These are phyloP conservation scores for Epichloe festucae DNA, from an alignment of 2,329 filamentous ascomycete species.

Conservation along the genomic window DNA sequence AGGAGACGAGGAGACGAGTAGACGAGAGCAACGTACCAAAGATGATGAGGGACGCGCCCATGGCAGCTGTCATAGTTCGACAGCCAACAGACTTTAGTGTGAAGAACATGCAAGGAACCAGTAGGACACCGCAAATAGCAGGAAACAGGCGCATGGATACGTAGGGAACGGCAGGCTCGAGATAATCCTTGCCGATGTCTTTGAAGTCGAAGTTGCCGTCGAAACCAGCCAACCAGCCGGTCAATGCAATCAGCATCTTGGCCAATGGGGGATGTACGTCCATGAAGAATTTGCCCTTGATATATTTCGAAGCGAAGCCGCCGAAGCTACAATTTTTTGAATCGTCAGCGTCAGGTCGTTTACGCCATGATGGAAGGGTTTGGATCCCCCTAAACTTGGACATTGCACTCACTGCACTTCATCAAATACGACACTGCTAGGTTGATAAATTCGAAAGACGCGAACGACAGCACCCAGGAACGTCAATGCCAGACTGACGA, in stretches of 20 bases:
- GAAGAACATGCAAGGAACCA: slow-evolving; percentile 87
- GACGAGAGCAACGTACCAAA: slow-evolving; percentile 54
- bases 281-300: slow-evolving; percentile 99
- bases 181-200: slow-evolving; percentile 97
- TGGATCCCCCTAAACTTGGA: neutral
- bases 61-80: slow-evolving; percentile 67
- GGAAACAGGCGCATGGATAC: slow-evolving; percentile 94
- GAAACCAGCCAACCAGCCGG: slow-evolving; percentile 90
- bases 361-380: neutral
- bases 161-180: slow-evolving; percentile 89
- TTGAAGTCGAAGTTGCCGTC: slow-evolving; percentile 97
- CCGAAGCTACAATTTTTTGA: slow-evolving; percentile 63
- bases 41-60: slow-evolving; percentile 78
- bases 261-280: slow-evolving; percentile 99
- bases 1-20: neutral
- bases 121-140: slow-evolving; percentile 74
- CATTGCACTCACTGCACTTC: slow-evolving; percentile 80
- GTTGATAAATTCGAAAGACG: slow-evolving; percentile 91
- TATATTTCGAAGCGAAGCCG: slow-evolving; percentile 96
- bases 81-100: slow-evolving; percentile 86
- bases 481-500: slow-evolving; percentile 60
- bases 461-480: slow-evolving; percentile 67
- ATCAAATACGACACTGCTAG: slow-evolving; percentile 93
- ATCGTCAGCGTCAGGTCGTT: neutral
- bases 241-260: slow-evolving; percentile 90